Evolutionary conservation across 257 asterid genomes (phyloP).

Genomic region (Solanum chiquidenum): DNA sequence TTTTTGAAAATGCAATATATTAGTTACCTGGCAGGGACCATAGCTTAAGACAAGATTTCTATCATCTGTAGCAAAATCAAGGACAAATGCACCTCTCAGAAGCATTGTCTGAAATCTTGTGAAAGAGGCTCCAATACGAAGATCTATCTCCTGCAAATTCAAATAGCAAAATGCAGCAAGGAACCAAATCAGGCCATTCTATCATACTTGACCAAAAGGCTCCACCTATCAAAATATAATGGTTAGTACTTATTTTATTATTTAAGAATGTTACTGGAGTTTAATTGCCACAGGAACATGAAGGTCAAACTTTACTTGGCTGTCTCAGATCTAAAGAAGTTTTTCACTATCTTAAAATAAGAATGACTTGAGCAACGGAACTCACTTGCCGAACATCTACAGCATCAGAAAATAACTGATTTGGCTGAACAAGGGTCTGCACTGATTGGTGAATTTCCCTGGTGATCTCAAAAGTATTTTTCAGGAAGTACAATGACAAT

Average conservation of each 20-base stretch:
- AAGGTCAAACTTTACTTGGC: background rate
- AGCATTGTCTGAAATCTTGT: constrained; percentile 96
- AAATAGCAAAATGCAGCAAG: background rate
- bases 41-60: constrained; percentile 71
- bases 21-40: constrained; percentile 95
- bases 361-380: background rate
- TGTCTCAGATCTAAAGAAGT: background rate
- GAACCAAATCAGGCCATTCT: background rate
- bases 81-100: constrained; percentile 73
- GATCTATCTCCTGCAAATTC: constrained; percentile 85
- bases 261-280: background rate
- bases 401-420: constrained; percentile 79
- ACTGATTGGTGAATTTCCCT: constrained; percentile 76
- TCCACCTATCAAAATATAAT: background rate
- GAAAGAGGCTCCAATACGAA: constrained; percentile 95
- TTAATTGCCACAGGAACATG: background rate
- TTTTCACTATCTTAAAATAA: background rate
- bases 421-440: constrained; percentile 73
- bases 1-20: background rate
- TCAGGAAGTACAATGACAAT: constrained; percentile 3
- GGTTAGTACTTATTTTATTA: background rate
- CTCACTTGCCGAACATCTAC: constrained; percentile 97
- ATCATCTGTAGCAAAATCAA: constrained; percentile 59
- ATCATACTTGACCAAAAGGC: background rate
- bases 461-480: constrained; percentile 17